A percentile compares a stretch with the other conserved stretches of the same genome.
These are phyloP conservation scores for Diaporthe sp. DNA, from an alignment of 2,329 filamentous ascomycete species.

Conservation along the genomic window DNA sequence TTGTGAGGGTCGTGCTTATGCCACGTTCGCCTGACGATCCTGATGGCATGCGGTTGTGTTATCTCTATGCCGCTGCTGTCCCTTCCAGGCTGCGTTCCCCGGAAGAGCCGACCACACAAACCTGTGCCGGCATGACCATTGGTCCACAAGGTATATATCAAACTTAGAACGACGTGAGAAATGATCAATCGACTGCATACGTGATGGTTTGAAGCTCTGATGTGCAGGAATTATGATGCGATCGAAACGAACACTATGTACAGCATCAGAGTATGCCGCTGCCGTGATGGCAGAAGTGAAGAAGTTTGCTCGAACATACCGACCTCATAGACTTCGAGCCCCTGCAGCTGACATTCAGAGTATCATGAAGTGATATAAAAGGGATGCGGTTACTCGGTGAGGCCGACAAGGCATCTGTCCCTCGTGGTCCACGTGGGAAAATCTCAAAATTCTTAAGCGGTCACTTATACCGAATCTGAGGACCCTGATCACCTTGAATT, in stretches of 20 bases:
- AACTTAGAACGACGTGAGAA: neutral
- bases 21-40: neutral
- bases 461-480: neutral
- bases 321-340: neutral
- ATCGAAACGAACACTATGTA: neutral
- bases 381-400: neutral
- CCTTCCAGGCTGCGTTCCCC: neutral
- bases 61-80: neutral
- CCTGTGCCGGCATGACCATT: slow-evolving; percentile 5
- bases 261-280: slow-evolving; percentile 18
- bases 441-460: neutral
- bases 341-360: neutral
- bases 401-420: neutral
- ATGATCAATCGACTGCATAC: slow-evolving; percentile 14
- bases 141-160: slow-evolving; percentile 5
- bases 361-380: slow-evolving; percentile 11
- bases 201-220: neutral
- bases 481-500: neutral
- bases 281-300: neutral
- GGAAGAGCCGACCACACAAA: neutral
- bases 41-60: neutral
- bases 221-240: neutral
- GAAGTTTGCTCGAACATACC: neutral
- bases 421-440: neutral
- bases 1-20: neutral